Evolutionary conservation across 2,329 filamentous ascomycete species (phyloP), one percentile per base, ranked within the genome.

Genomic region (Colletotrichum tropicale): DNA sequence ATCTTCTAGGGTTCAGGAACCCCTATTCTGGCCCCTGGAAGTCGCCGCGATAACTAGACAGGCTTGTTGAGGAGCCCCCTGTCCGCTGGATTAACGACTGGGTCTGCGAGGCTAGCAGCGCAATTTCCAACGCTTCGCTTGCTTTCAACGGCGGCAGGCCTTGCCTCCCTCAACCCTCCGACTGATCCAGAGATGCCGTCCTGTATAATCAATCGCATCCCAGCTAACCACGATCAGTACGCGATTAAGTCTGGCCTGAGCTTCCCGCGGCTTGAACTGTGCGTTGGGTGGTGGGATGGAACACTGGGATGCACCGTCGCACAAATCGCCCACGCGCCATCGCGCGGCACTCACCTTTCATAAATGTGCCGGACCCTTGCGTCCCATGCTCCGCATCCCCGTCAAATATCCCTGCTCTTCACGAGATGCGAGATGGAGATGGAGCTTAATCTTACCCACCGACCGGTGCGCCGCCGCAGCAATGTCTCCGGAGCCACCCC

Each of bases 361-460:
- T 18, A 58, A 72, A 64, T 72, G 30, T 52, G 68, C 62, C 64
- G 64, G 43, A 73, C 69, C 72, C 69, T 75, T 72, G 69, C 62
- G 38, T 67, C 43, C 62, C 61, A 67, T 58, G 73, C 73, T 73
- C 64, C 69, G 73, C 69, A 73, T 60, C 70, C 69, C 73, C 56
- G 64, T 73, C 56, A 55, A 62, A 58, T 56, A 73, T 58, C 73
- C 73, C 73, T 73, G 73, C 56, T 21, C 30, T 65, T 72, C 56
- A 68, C 48, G 70, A 64, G 64, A 75, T 75, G 73, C 73, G 70
- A 75, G 70, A 75, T 75, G 73, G 73, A 34, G 73, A 75, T 73
- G 73, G 73, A 75, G 73, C 73, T 75, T 75, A 75, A 75, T 75
- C 73, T 75, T 68, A 75, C 64, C 73, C 73, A 75, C 73, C 73